phyloP scores from a whole-genome alignment of 2,329 filamentous ascomycete species.

The Beauveria scarabaeidicola region DNA sequence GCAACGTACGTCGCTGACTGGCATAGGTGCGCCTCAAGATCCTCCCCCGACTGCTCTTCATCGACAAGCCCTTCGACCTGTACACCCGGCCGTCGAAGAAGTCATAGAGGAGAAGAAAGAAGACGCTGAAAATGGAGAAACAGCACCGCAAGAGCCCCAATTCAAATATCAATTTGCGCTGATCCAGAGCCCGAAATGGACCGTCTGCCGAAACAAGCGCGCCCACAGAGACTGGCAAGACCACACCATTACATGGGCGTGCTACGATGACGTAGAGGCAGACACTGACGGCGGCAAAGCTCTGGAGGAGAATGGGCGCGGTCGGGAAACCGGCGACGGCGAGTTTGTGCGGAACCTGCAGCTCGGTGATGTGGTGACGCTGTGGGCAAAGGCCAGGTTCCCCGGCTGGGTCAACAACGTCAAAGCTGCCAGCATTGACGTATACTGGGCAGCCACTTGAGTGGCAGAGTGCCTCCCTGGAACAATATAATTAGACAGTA shows the following conservation, averaged over 20 bases:
- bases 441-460: constrained; percentile 46
- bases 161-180: constrained; percentile 31
- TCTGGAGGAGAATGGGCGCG: constrained; percentile 38
- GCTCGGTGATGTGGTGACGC: constrained; percentile 52
- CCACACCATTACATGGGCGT: constrained; percentile 46
- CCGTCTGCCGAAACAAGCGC: constrained; percentile 40
- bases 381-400: constrained; percentile 54
- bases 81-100: constrained; percentile 14
- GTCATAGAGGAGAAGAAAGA: constrained; percentile 8
- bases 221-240: constrained; percentile 26
- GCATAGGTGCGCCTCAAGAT: not conserved
- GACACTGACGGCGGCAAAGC: constrained; percentile 31
- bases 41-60: not conserved
- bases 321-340: constrained; percentile 41
- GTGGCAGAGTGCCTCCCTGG: not conserved
- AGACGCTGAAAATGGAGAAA: not conserved
- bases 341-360: constrained; percentile 47
- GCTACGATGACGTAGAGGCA: constrained; percentile 37
- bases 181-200: constrained; percentile 24
- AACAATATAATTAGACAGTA: not conserved
- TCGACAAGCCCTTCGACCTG: constrained; percentile 1
- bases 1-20: not conserved
- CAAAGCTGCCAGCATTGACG: constrained; percentile 40
- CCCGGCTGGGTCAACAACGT: constrained; percentile 45
- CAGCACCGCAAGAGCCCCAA: not conserved